A percentile compares a stretch with the other conserved stretches of the same genome.
phyloP scores from a whole-genome alignment of 139 green algal genomes.

The Chlorella sp. region DNA sequence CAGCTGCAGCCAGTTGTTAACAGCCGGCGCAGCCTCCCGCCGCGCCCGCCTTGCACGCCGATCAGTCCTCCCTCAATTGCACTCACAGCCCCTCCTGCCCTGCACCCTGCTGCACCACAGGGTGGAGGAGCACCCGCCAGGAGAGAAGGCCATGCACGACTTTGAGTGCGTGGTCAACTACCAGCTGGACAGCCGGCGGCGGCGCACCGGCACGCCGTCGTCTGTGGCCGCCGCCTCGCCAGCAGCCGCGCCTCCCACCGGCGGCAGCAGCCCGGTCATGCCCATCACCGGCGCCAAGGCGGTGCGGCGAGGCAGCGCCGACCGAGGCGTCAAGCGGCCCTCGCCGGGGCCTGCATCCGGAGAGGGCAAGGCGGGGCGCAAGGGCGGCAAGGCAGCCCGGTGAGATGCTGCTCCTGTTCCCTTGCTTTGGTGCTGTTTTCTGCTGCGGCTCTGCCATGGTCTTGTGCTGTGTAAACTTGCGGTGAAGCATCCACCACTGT shows the following conservation, averaged over 20 bases:
- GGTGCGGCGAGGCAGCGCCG: neutral
- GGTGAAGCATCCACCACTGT: too few relatives aligned
- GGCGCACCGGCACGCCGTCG: neutral
- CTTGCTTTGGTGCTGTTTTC: neutral
- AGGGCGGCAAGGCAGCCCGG: constrained; percentile 9
- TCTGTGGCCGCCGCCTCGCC: neutral
- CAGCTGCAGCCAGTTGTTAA: neutral
- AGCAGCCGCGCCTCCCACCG: neutral
- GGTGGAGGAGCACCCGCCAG: constrained; percentile 57
- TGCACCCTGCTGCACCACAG: constrained; percentile 1
- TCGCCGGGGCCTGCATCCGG: neutral
- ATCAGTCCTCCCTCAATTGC: neutral
- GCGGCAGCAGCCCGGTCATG: neutral
- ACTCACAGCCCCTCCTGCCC: neutral
- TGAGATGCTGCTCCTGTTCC: neutral
- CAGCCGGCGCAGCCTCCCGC: neutral
- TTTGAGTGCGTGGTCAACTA: constrained; percentile 52
- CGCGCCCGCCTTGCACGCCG: neutral
- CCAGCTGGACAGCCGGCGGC: constrained; percentile 28
- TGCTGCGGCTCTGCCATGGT: too few relatives aligned
- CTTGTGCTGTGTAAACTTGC: too few relatives aligned
- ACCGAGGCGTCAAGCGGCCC: constrained; percentile 7
- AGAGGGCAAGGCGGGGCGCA: neutral
- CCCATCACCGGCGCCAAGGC: neutral
- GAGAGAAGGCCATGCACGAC: constrained; percentile 56